Evolutionary conservation across 2,329 filamentous ascomycete species (phyloP).

Genomic region (Diatrype stigma): DNA sequence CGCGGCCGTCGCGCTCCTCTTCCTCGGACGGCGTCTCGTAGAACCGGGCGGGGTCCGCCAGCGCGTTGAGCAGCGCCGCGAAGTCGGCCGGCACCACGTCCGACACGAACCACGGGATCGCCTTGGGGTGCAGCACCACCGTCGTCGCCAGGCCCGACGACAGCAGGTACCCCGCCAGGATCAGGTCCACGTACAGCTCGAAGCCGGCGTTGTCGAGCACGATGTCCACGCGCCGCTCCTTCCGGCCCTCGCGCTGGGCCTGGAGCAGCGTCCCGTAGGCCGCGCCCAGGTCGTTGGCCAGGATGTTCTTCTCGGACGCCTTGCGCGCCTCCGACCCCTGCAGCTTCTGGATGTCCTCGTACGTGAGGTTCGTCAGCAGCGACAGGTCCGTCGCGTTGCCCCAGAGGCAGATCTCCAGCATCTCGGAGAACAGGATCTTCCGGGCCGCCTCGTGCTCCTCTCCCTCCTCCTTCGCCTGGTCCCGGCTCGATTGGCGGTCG

Average conservation of each 20-base stretch:
- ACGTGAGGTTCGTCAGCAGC: constrained; percentile 81
- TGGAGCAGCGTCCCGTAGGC: constrained; percentile 67
- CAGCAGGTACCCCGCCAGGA: constrained; percentile 86
- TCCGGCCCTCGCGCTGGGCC: constrained; percentile 58
- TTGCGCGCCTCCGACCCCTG: constrained; percentile 87
- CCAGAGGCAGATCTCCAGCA: constrained; percentile 96
- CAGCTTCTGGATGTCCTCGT: constrained; percentile 95
- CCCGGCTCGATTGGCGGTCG: too few relatives aligned
- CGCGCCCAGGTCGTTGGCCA: constrained; percentile 75
- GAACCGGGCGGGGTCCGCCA: constrained; percentile 74
- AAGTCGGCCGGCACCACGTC: constrained; percentile 90
- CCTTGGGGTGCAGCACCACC: constrained; percentile 87
- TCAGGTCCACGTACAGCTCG: constrained; percentile 91
- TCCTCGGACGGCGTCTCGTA: constrained; percentile 74
- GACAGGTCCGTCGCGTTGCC: constrained; percentile 95
- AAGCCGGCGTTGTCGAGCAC: constrained; percentile 97
- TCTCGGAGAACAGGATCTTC: constrained; percentile 77
- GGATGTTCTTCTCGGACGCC: constrained; percentile 82
- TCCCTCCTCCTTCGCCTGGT: constrained; percentile 43
- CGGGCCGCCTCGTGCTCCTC: constrained; percentile 61
- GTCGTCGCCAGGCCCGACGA: constrained; percentile 79
- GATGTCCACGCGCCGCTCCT: constrained; percentile 80
- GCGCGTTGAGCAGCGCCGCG: constrained; percentile 69
- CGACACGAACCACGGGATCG: constrained; percentile 96
- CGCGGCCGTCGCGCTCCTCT: constrained; percentile 51